These are phyloP conservation scores for Globisporangium recalcitrans DNA, from an alignment of 352 stramenopile species.

Conservation along the genomic window DNA sequence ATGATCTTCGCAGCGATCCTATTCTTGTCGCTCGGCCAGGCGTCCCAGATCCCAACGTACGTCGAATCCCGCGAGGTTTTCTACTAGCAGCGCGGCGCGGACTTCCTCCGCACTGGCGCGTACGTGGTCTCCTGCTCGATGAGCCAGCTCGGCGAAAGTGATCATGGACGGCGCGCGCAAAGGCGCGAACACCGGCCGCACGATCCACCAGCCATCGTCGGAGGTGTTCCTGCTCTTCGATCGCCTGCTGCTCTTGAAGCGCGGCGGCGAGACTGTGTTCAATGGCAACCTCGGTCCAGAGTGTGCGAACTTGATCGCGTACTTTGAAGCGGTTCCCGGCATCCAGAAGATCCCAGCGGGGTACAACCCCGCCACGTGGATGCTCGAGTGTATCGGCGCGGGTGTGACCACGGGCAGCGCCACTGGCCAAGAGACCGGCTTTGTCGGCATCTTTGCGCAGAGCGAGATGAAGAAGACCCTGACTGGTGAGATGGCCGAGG, in stretches of 20 bases:
- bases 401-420: constrained; percentile 29
- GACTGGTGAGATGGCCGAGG: not conserved
- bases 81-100: constrained; percentile 57
- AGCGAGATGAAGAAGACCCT: constrained; percentile 3
- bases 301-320: constrained; percentile 18
- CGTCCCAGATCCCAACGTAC: constrained; percentile 56
- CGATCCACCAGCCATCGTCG: constrained; percentile 8
- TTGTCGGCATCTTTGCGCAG: not conserved
- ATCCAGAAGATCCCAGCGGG: constrained; percentile 17
- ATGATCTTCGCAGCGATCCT: constrained; percentile 62
- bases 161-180: constrained; percentile 13
- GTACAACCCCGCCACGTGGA: constrained; percentile 30
- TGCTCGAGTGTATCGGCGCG: constrained; percentile 22
- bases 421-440: not conserved
- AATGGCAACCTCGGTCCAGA: constrained; percentile 19
- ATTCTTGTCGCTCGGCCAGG: constrained; percentile 51
- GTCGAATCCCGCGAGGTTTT: constrained; percentile 42
- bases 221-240: constrained; percentile 49
- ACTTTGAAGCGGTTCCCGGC: constrained; percentile 25
- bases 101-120: constrained; percentile 54
- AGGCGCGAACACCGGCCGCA: constrained; percentile 13
- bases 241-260: constrained; percentile 69
- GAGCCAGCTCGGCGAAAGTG: constrained; percentile 15
- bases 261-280: constrained; percentile 48
- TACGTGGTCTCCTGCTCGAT: constrained; percentile 43